phyloP scores from a whole-genome alignment of 2,329 filamentous ascomycete species.

The Nannizzia gypsea region DNA sequence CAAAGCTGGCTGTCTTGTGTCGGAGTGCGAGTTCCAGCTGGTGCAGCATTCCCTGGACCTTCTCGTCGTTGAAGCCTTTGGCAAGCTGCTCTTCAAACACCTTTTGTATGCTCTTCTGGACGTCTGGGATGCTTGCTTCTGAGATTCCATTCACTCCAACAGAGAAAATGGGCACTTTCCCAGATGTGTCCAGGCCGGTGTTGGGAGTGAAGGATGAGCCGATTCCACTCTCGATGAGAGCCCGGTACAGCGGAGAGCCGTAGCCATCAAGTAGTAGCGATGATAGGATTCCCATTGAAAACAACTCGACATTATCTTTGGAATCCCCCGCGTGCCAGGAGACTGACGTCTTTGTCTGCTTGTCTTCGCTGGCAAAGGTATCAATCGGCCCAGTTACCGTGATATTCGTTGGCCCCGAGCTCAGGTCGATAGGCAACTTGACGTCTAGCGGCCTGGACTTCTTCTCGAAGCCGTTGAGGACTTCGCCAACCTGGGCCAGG shows the following conservation, averaged over 20 bases:
- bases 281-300: constrained; percentile 70
- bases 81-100: constrained; percentile 58
- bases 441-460: constrained; percentile 60
- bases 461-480: constrained; percentile 60
- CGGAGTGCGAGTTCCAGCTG: constrained; percentile 87
- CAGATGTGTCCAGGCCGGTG: constrained; percentile 75
- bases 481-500: constrained; percentile 62
- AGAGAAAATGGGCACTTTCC: constrained; percentile 70
- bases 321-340: constrained; percentile 86
- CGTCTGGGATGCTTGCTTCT: constrained; percentile 61
- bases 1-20: constrained; percentile 93
- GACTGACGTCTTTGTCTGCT: constrained; percentile 85
- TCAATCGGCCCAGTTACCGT: constrained; percentile 72
- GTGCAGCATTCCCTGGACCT: constrained; percentile 88
- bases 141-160: constrained; percentile 84
- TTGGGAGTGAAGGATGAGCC: constrained; percentile 93
- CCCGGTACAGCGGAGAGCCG: constrained; percentile 82
- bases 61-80: constrained; percentile 75
- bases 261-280: constrained; percentile 86
- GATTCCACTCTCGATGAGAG: constrained; percentile 76
- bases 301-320: constrained; percentile 72
- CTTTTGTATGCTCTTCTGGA: constrained; percentile 61
- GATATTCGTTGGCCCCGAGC: constrained; percentile 53
- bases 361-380: constrained; percentile 70
- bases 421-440: constrained; percentile 62